These are phyloP conservation scores for Paecilomyces sp. DNA, from an alignment of 2,329 filamentous ascomycete genomes.

Conservation along the genomic window DNA sequence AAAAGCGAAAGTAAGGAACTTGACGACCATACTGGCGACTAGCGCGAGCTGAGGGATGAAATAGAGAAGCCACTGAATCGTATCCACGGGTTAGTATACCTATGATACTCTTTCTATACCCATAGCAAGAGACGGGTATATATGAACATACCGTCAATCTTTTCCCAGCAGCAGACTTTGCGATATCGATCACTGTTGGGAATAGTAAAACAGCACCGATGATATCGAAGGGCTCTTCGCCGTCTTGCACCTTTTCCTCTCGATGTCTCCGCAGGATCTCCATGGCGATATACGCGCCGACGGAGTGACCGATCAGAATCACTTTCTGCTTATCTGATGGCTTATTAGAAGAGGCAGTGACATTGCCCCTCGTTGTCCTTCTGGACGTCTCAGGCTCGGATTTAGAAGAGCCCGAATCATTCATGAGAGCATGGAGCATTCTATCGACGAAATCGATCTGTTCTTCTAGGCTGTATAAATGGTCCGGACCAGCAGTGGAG, in stretches of 20 bases:
- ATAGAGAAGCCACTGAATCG: conserved; percentile 19
- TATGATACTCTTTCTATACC: neutral
- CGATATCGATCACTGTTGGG: conserved; percentile 67
- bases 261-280: conserved; percentile 58
- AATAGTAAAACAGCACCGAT: conserved; percentile 59
- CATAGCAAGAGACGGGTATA: neutral
- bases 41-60: conserved; percentile 32
- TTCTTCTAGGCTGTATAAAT: conserved; percentile 35
- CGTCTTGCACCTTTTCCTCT: conserved; percentile 27
- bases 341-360: neutral
- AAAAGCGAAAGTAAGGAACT: conserved; percentile 36
- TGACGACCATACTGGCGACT: conserved; percentile 30
- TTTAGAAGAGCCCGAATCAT: neutral
- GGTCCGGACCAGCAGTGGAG: neutral
- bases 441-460: conserved; percentile 44
- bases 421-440: conserved; percentile 34
- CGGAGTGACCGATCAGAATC: conserved; percentile 65
- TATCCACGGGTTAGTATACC: neutral
- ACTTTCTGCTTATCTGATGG: conserved; percentile 32
- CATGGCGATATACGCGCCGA: conserved; percentile 64
- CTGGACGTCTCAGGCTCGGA: neutral
- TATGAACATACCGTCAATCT: conserved; percentile 36
- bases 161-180: conserved; percentile 53
- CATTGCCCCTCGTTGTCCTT: neutral
- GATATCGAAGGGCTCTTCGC: conserved; percentile 26